Base-by-base conservation (phyloP, 163 green algal species). In the Chlorella variabilis region DNA sequence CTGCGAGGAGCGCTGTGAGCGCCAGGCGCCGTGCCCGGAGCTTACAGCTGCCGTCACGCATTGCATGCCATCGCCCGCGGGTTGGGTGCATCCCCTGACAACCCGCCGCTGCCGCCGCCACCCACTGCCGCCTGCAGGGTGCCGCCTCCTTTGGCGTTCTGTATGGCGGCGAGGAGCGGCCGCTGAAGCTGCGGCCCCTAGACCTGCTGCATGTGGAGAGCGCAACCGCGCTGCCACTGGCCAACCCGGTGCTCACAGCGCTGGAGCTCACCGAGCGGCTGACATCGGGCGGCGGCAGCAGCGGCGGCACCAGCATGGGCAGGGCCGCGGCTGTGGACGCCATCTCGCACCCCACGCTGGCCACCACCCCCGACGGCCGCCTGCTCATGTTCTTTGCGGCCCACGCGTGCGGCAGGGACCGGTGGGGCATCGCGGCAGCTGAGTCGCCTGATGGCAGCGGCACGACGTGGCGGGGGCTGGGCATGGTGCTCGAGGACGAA, bases 361-460 rank as follows among this genome's bases (percentile, higher is more conserved):
- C 45, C 27, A 3, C 63, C 61, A 56, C 27, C 41, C 27, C 49
- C 7, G 21, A 62, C 25, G 42, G 23, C 33, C 13, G 29, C 51
- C 51, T 71, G 18, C 33, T 65, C 38, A 33, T 84, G 42, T 84
- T 84, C 39, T 87, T 82, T 70, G 73, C 73, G 11, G 77, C 62
- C 3, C 62, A 78, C 23, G 33, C 67, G 13, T 76, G 38, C 58
- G 77, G 58, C 1, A 51, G 68, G 1, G 54, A 51, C 23, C 31
- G 34, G 6, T 54, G 74, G 31, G 74, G 76, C 70, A 90, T 91
- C 39, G 85, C 84, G 0, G 63, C 79, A 1, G 87, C 85, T 3
- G 65, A 83, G 49, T 87, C 78, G n/a, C 27, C n/a, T 18, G 63
- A 63, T 17, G 79, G 88, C 42, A 83, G 81, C 56, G 87, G 87